These are phyloP conservation scores for Pseudogymnoascus sp. DNA, from an alignment of 2,329 filamentous ascomycete species.

Conservation along the genomic window DNA sequence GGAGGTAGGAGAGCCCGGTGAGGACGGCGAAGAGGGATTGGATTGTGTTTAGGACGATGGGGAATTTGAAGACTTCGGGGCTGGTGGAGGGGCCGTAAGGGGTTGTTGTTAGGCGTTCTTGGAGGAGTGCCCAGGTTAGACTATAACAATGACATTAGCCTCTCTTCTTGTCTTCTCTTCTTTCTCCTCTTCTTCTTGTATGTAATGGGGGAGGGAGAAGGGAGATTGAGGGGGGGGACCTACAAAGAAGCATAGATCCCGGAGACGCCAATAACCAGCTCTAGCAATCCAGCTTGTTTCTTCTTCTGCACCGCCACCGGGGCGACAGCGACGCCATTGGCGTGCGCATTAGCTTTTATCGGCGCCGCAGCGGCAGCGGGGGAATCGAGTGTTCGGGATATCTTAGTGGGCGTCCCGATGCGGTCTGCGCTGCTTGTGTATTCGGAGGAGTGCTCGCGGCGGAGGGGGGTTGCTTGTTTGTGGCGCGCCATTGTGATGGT, in stretches of 20 bases:
- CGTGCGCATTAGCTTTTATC: constrained; percentile 13
- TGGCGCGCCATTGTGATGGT: constrained; percentile 64
- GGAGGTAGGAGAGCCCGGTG: constrained; percentile 75
- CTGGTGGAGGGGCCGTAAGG: constrained; percentile 55
- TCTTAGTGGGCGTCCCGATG: constrained; percentile 28
- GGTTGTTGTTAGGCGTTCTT: constrained; percentile 95
- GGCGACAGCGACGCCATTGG: constrained; percentile 21
- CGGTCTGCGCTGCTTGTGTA: constrained; percentile 46
- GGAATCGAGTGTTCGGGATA: no score
- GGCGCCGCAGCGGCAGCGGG: no score
- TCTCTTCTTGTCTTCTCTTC: not conserved
- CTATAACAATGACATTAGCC: constrained; percentile 38
- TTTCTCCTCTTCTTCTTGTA: not conserved
- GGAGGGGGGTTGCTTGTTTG: constrained; percentile 58
- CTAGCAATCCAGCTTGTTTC: constrained; percentile 55
- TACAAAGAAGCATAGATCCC: constrained; percentile 98
- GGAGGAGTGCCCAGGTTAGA: constrained; percentile 90
- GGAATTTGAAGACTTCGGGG: constrained; percentile 79
- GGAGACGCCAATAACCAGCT: constrained; percentile 78
- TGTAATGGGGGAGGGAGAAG: not conserved
- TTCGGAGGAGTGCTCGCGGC: constrained; percentile 59
- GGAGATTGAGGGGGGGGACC: constrained; percentile 24
- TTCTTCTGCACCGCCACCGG: constrained; percentile 29
- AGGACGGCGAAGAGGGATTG: constrained; percentile 84
- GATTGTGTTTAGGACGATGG: constrained; percentile 92